A percentile compares a stretch with the other conserved stretches of the same genome.
Evolutionary conservation across 345 rosid genomes (phyloP).

Genomic region (Sonneratia alba): DNA sequence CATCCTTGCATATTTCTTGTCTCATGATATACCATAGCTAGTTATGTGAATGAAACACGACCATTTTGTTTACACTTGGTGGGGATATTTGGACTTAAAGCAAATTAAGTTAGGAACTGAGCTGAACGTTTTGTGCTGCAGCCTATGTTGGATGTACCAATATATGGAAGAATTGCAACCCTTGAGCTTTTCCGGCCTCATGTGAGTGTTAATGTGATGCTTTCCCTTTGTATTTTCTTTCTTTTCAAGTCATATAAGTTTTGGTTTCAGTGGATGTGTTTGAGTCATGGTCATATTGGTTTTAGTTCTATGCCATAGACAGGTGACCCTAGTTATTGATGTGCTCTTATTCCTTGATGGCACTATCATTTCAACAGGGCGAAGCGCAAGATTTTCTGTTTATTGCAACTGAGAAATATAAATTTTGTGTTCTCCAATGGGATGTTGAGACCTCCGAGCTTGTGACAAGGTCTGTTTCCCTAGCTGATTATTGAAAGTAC

Average conservation of each 20-base stretch:
- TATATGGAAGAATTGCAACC: slow-evolving; percentile 92
- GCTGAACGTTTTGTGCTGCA: slow-evolving; percentile 21
- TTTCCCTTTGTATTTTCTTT: neutral
- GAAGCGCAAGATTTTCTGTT: slow-evolving; percentile 87
- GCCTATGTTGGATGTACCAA: slow-evolving; percentile 85
- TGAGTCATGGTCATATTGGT: neutral
- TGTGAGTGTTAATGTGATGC: slow-evolving; percentile 36
- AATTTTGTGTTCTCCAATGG: slow-evolving; percentile 92
- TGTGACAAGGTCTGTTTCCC: slow-evolving; percentile 50
- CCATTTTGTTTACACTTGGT: neutral
- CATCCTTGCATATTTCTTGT: neutral
- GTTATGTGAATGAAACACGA: neutral
- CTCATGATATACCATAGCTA: neutral
- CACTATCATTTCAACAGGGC: slow-evolving; percentile 40
- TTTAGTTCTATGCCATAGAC: neutral
- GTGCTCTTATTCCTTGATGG: slow-evolving; percentile 1
- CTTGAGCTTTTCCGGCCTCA: slow-evolving; percentile 88
- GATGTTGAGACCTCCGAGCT: slow-evolving; percentile 75
- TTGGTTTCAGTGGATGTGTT: neutral
- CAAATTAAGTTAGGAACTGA: neutral
- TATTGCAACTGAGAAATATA: slow-evolving; percentile 83
- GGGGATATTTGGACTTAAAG: neutral
- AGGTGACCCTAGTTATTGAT: neutral
- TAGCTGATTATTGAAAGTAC: neutral
- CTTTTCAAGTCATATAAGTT: neutral